A percentile compares a stretch with the other conserved stretches of the same genome.
phyloP scores from a whole-genome alignment of 2,329 filamentous ascomycete genomes.

The Arthrinium phaeospermum region DNA sequence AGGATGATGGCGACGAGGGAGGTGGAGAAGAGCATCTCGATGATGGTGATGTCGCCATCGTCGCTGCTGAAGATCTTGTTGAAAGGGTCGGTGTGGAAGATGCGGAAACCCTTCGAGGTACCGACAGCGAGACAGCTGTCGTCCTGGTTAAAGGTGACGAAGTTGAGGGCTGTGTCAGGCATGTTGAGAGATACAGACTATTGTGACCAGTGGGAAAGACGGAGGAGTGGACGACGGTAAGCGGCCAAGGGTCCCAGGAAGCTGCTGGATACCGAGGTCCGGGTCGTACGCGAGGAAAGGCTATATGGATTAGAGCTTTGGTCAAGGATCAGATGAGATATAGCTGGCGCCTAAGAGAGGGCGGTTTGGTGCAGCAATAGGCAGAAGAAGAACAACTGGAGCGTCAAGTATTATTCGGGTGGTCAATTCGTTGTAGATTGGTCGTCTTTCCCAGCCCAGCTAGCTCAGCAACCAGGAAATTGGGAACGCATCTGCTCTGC shows the following conservation, averaged over 20 bases:
- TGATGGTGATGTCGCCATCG: conserved; percentile 92
- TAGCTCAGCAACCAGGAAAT: background rate
- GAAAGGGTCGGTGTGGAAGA: conserved; percentile 97
- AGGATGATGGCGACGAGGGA: conserved; percentile 93
- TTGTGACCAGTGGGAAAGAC: background rate
- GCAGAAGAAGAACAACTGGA: background rate
- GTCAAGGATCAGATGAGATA: background rate
- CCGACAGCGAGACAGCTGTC: conserved; percentile 96
- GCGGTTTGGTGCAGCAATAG: background rate
- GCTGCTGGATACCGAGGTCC: background rate
- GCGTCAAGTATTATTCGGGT: background rate
- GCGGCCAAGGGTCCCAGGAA: background rate
- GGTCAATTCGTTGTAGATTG: background rate
- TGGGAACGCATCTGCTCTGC: background rate
- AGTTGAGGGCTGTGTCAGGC: conserved; percentile 72
- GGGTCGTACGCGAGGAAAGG: background rate
- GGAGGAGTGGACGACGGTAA: background rate
- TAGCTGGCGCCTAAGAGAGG: background rate
- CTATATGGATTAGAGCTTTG: background rate
- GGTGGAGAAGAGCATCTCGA: conserved; percentile 99
- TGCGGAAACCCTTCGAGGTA: conserved; percentile 94
- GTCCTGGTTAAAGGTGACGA: conserved; percentile 99
- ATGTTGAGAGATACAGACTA: conserved; percentile 6
- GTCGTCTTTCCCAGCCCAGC: conserved; percentile 6
- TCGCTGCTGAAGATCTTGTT: conserved; percentile 93